phyloP scores from a whole-genome alignment of 352 stramenopile species.

The Thalassiosira mediterranea region DNA sequence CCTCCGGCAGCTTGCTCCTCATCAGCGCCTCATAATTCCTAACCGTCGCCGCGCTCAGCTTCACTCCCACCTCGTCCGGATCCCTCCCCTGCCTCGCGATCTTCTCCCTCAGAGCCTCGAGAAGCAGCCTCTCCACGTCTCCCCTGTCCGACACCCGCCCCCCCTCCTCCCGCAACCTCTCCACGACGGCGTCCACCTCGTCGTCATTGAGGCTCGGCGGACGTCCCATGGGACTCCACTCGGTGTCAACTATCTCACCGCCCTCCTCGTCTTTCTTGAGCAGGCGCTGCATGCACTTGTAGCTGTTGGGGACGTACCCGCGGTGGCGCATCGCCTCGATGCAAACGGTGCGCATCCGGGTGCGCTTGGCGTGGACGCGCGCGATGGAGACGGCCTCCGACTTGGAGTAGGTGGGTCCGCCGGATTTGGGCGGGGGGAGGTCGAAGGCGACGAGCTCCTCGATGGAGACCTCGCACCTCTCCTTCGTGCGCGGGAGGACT shows the following conservation, averaged over 20 bases:
- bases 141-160: background rate
- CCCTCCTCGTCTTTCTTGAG: constrained; percentile 9
- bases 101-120: background rate
- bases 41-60: constrained; percentile 7
- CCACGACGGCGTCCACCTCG: constrained; percentile 16
- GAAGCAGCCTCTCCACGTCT: constrained; percentile 13
- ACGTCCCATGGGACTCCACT: background rate
- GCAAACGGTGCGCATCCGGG: background rate
- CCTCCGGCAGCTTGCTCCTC: constrained; percentile 22
- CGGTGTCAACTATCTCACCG: background rate
- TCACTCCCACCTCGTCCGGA: constrained; percentile 9
- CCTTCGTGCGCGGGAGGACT: background rate
- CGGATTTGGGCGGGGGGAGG: background rate
- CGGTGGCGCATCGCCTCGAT: constrained; percentile 4
- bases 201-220: background rate
- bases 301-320: background rate
- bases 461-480: background rate
- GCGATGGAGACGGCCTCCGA: constrained; percentile 11
- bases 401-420: constrained; percentile 12
- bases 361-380: constrained; percentile 3
- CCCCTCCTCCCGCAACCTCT: constrained; percentile 3
- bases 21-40: constrained; percentile 26
- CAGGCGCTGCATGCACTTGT: background rate
- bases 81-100: background rate
- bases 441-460: background rate